These are phyloP conservation scores for Colletotrichum falcatum DNA, from an alignment of 2,329 filamentous ascomycete species.

Conservation along the genomic window DNA sequence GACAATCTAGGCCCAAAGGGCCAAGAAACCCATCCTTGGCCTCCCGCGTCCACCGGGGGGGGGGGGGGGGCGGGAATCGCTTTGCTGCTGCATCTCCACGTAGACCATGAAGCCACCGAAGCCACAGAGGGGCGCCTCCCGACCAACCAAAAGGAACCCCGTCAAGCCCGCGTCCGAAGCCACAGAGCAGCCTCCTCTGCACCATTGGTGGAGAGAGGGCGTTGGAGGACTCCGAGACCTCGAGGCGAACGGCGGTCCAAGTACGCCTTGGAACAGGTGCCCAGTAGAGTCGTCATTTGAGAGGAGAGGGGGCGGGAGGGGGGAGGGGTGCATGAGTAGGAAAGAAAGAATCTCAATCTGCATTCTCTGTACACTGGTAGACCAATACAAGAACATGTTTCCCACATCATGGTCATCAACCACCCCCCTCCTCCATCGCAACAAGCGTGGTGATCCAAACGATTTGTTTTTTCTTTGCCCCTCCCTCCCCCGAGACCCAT, in stretches of 20 bases:
- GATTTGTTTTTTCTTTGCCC: neutral
- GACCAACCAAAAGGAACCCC: neutral
- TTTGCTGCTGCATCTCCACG: neutral
- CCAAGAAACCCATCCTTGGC: neutral
- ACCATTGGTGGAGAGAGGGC: neutral
- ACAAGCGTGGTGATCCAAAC: conserved; percentile 11
- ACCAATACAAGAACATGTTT: conserved; percentile 3
- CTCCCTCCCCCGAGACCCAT: conserved; percentile 6
- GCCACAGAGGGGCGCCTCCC: neutral
- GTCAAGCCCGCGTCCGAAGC: neutral
- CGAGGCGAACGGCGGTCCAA: neutral
- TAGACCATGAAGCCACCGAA: neutral
- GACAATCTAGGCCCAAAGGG: neutral
- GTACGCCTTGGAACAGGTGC: neutral
- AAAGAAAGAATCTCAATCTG: neutral
- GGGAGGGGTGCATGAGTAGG: neutral
- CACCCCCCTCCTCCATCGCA: neutral
- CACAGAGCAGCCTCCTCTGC: neutral
- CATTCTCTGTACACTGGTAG: conserved; percentile 7
- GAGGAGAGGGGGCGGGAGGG: neutral
- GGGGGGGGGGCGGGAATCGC: neutral
- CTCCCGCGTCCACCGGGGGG: neutral
- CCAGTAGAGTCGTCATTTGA: neutral
- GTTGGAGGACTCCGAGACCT: conserved; percentile 5
- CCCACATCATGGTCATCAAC: neutral